Evolutionary conservation across 2,329 filamentous ascomycete genomes (phyloP).

Genomic region (Alternaria consortialis): DNA sequence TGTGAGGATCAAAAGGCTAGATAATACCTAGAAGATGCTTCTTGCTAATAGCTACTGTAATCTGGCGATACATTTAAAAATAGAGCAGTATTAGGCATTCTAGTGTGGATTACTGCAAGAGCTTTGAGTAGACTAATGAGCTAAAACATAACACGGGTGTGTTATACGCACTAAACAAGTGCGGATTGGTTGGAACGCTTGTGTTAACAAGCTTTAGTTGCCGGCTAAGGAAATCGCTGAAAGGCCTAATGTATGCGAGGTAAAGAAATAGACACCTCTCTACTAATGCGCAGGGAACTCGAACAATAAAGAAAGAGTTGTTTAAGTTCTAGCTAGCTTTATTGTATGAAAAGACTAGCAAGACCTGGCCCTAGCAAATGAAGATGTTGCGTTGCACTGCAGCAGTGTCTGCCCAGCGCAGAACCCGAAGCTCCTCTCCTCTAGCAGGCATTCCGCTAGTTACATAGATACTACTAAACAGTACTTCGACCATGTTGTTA

Average conservation of each 20-base stretch:
- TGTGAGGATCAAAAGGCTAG: conserved; percentile 6
- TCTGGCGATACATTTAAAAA: conserved; percentile 7
- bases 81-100: conserved; percentile 4
- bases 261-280: conserved; percentile 7
- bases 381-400: neutral
- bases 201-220: conserved; percentile 8
- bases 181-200: conserved; percentile 6
- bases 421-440: too few relatives aligned
- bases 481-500: neutral
- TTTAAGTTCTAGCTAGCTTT: neutral
- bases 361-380: neutral
- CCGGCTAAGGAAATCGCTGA: conserved; percentile 8
- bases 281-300: conserved; percentile 7
- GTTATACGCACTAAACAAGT: conserved; percentile 8
- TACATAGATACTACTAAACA: neutral
- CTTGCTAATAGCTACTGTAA: conserved; percentile 6
- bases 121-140: too few relatives aligned
- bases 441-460: neutral
- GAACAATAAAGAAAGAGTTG: conserved; percentile 10
- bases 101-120: conserved; percentile 1
- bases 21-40: conserved; percentile 8
- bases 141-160: conserved; percentile 1
- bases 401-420: neutral
- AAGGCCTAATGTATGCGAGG: conserved; percentile 12
- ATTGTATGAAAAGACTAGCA: neutral